These are phyloP conservation scores for Wickerhamiella alocasiicola DNA, from an alignment of 805 yeast genomes.

Conservation along the genomic window DNA sequence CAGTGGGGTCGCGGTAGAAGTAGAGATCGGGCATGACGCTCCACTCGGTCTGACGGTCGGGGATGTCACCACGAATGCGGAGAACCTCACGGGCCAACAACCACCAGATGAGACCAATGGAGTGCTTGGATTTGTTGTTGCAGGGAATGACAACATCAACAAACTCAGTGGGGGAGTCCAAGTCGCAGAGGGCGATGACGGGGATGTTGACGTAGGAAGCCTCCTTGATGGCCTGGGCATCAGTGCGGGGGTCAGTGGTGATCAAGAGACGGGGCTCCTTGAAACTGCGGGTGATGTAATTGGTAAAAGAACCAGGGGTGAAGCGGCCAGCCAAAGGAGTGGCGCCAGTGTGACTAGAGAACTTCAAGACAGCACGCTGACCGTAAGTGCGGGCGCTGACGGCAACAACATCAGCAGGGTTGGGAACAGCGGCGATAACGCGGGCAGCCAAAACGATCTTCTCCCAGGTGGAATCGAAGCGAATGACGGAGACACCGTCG, in stretches of 20 bases:
- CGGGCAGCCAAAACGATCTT: slow-evolving; percentile 99
- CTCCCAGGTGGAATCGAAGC: slow-evolving; percentile 99
- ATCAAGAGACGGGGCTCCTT: slow-evolving; percentile 99
- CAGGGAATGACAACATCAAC: slow-evolving; percentile 99
- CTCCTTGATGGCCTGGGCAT: slow-evolving; percentile 99
- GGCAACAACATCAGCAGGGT: slow-evolving; percentile 96
- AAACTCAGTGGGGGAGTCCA: slow-evolving; percentile 97
- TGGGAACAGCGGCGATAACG: slow-evolving; percentile 98
- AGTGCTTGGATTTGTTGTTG: slow-evolving; percentile 99
- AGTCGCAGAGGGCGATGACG: slow-evolving; percentile 96
- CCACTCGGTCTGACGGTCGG: slow-evolving; percentile 96
- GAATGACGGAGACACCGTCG: slow-evolving; percentile 98
- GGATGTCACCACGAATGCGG: slow-evolving; percentile 95
- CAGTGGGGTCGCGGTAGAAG: slow-evolving; percentile 99
- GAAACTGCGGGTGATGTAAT: slow-evolving; percentile 99
- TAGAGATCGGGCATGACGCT: slow-evolving; percentile 99
- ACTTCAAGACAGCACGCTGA: slow-evolving; percentile 99
- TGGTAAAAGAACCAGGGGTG: slow-evolving; percentile 99
- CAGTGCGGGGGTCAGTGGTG: slow-evolving; percentile 99
- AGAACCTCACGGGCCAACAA: slow-evolving; percentile 97
- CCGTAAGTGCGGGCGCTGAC: slow-evolving; percentile 99
- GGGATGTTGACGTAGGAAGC: slow-evolving; percentile 99
- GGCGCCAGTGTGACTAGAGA: slow-evolving; percentile 99
- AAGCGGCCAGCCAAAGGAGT: slow-evolving; percentile 99
- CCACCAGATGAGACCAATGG: slow-evolving; percentile 99